Conservation (phyloP, 805 yeast species). For the Dipodascus albidus region DNA sequence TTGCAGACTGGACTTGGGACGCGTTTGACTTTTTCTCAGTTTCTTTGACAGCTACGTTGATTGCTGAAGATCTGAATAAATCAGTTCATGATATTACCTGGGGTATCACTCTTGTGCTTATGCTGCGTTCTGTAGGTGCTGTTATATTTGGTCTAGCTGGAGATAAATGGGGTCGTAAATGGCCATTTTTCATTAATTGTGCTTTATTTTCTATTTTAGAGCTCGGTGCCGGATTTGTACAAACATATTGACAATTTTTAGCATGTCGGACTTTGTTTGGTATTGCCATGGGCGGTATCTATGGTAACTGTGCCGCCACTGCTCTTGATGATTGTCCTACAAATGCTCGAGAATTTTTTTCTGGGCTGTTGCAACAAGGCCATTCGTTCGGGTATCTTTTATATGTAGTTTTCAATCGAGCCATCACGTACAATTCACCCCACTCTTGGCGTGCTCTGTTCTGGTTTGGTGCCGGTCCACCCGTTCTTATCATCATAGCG, state of each 20-base stretch:
- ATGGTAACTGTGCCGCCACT: slow-evolving; percentile 53
- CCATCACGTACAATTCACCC: slow-evolving; percentile 35
- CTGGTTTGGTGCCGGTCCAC: slow-evolving; percentile 66
- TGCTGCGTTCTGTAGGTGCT: slow-evolving; percentile 66
- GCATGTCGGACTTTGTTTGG: slow-evolving; percentile 58
- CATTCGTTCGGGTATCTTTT: slow-evolving; percentile 61
- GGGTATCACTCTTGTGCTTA: slow-evolving; percentile 63
- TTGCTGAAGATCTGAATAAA: slow-evolving; percentile 38
- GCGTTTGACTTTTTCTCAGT: slow-evolving; percentile 62
- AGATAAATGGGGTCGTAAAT: slow-evolving; percentile 56
- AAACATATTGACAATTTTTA: slow-evolving; percentile 45
- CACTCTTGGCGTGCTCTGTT: slow-evolving; percentile 61
- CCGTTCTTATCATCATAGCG: slow-evolving; percentile 47
- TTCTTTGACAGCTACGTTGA: slow-evolving; percentile 39
- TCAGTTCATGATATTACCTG: slow-evolving; percentile 45
- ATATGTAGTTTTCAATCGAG: slow-evolving; percentile 53
- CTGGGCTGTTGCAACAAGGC: slow-evolving; percentile 76
- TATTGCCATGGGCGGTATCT: slow-evolving; percentile 61
- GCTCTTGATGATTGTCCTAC: slow-evolving; percentile 56
- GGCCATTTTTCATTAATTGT: slow-evolving; percentile 48
- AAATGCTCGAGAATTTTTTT: slow-evolving; percentile 46
- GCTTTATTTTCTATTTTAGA: slow-evolving; percentile 42
- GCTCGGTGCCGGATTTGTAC: slow-evolving; percentile 54
- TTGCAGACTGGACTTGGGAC: slow-evolving; percentile 60
- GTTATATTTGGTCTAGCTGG: slow-evolving; percentile 49